Evolutionary conservation across 176 grass and related monocot genomes (phyloP).

Genomic region (Bolboschoenus planiculmis): DNA sequence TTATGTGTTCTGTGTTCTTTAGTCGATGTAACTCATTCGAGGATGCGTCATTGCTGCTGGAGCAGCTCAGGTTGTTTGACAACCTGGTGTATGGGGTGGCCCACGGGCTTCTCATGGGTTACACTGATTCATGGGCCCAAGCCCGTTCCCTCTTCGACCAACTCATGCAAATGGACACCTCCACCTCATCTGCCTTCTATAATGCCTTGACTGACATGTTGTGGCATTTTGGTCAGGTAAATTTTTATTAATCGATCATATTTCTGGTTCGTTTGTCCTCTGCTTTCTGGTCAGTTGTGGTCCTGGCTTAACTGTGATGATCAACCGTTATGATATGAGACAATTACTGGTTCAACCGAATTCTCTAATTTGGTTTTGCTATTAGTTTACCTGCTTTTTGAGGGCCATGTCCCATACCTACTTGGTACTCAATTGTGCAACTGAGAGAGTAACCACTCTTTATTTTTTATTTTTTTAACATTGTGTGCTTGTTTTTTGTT

Average conservation of each 20-base stretch:
- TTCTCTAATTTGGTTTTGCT: neutral
- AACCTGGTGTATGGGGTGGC: slow-evolving; percentile 88
- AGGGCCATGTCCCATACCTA: neutral
- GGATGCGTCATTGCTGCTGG: slow-evolving; percentile 91
- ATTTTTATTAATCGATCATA: neutral
- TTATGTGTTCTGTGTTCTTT: slow-evolving; percentile 26
- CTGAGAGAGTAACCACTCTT: neutral
- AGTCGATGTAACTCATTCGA: slow-evolving; percentile 91
- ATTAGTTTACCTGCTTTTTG: neutral
- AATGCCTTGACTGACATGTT: slow-evolving; percentile 98
- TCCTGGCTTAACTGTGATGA: neutral
- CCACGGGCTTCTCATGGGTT: slow-evolving; percentile 81
- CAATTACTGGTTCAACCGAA: neutral
- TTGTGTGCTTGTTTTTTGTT: neutral
- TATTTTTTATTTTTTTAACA: neutral
- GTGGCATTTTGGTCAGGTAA: slow-evolving; percentile 99
- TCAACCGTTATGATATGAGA: neutral
- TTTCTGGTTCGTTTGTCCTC: neutral
- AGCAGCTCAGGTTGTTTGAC: slow-evolving; percentile 94
- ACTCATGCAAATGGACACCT: slow-evolving; percentile 67
- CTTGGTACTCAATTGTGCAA: neutral
- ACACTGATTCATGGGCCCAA: slow-evolving; percentile 68
- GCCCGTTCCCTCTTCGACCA: slow-evolving; percentile 67
- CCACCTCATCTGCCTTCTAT: slow-evolving; percentile 96
- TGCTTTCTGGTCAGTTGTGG: neutral